Conservation (phyloP, 2,329 filamentous ascomycete genomes). For the Aspergillus carbonarius region DNA sequence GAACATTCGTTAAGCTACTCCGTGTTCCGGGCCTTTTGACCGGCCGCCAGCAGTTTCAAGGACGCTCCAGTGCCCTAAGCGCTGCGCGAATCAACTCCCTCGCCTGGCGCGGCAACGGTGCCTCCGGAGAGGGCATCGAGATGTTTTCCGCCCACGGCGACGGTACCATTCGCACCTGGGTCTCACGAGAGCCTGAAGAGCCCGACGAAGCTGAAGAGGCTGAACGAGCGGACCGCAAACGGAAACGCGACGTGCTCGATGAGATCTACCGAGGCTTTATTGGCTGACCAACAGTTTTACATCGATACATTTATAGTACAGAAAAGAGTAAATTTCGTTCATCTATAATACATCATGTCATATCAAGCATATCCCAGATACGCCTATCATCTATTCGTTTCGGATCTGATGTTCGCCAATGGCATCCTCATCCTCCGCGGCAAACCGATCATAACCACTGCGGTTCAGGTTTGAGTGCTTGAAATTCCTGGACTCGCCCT, state of each 20-base stretch:
- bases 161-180: conserved; percentile 79
- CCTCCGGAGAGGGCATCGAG: conserved; percentile 58
- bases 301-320: not conserved
- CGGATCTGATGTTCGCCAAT: conserved; percentile 31
- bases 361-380: not conserved
- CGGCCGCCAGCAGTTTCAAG: conserved; percentile 34
- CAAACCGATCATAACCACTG: conserved; percentile 39
- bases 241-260: conserved; percentile 76
- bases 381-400: conserved; percentile 17
- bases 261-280: conserved; percentile 78
- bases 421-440: conserved; percentile 36
- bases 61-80: conserved; percentile 48
- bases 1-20: conserved; percentile 68
- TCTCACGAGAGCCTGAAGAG: conserved; percentile 56
- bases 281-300: not conserved
- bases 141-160: conserved; percentile 83
- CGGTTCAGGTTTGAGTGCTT: conserved; percentile 41
- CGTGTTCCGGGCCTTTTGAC: conserved; percentile 60
- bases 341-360: not conserved
- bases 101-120: conserved; percentile 68
- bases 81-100: conserved; percentile 70
- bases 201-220: conserved; percentile 47
- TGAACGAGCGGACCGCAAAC: conserved; percentile 55
- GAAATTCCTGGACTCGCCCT: conserved; percentile 38
- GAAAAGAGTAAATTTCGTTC: not conserved